Percentiles rank a stretch among this genome's conserved stretches.
phyloP scores from a whole-genome alignment of 495 filamentous ascomycete genomes.

The Beverwykella pulmonaria region DNA sequence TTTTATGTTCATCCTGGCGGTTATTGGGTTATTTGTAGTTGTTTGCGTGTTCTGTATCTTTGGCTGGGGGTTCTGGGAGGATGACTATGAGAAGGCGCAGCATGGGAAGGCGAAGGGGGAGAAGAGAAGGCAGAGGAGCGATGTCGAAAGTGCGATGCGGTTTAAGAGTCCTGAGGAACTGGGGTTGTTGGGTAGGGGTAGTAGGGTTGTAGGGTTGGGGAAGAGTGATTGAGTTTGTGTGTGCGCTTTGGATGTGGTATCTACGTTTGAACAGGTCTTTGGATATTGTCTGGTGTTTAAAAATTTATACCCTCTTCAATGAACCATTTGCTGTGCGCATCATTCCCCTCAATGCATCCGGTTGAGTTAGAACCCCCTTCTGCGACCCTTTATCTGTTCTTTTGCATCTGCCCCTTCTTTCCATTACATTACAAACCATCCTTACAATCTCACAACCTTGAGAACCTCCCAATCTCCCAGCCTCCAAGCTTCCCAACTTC shows the following conservation, averaged over 20 bases:
- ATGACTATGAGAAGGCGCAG: conserved; percentile 25
- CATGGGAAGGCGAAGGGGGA: conserved; percentile 15
- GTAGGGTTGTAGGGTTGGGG: conserved; percentile 27
- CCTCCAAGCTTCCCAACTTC: no score
- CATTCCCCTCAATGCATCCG: no score
- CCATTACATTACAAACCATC: no score
- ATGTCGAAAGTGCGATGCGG: conserved; percentile 14
- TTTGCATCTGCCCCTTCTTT: no score
- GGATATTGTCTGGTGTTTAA: no score
- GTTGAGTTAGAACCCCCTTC: no score
- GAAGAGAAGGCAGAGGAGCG: background rate
- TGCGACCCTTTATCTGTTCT: no score
- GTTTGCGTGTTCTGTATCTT: conserved; percentile 28
- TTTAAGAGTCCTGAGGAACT: conserved; percentile 26
- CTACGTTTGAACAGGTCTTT: no score
- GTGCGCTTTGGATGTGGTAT: background rate
- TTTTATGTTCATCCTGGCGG: conserved; percentile 8
- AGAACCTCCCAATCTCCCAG: no score
- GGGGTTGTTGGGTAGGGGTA: conserved; percentile 13
- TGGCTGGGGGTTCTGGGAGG: conserved; percentile 11
- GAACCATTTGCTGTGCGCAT: no score
- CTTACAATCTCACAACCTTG: no score
- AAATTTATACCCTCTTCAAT: no score
- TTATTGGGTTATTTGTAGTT: conserved; percentile 21
- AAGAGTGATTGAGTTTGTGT: conserved; percentile 27